Conservation (phyloP, 1,284 basidiomycete species). For the Neolentinus lepideus region DNA sequence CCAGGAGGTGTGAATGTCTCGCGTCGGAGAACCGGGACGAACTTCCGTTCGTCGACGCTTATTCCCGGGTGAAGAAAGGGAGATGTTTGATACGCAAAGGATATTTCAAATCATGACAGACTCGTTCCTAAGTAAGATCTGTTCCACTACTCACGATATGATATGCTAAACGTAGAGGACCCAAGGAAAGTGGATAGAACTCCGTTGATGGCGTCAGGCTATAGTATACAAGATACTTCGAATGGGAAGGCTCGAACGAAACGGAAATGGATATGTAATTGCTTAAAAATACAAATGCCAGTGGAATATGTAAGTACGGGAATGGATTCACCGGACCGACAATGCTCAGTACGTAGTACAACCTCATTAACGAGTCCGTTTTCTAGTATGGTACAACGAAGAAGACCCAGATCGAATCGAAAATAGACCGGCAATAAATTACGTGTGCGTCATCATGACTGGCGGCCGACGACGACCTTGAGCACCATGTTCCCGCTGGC, state of each 20-base stretch:
- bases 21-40: neutral
- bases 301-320: neutral
- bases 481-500: slow-evolving; percentile 75
- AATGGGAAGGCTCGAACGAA: neutral
- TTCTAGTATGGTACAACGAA: neutral
- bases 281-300: neutral
- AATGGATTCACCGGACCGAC: neutral
- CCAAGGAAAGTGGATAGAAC: neutral
- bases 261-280: neutral
- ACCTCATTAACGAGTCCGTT: neutral
- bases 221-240: neutral
- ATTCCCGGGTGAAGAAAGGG: neutral
- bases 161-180: neutral
- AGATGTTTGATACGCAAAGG: neutral
- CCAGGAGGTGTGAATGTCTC: neutral
- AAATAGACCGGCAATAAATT: neutral
- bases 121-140: neutral
- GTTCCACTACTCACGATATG: neutral
- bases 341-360: neutral
- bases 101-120: neutral
- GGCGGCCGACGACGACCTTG: slow-evolving; percentile 70
- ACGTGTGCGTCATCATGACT: neutral
- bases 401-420: neutral
- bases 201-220: neutral
- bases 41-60: neutral